Evolutionary conservation across 2,329 filamentous ascomycete genomes (phyloP).

Genomic region (Cyphellophora attinorum): DNA sequence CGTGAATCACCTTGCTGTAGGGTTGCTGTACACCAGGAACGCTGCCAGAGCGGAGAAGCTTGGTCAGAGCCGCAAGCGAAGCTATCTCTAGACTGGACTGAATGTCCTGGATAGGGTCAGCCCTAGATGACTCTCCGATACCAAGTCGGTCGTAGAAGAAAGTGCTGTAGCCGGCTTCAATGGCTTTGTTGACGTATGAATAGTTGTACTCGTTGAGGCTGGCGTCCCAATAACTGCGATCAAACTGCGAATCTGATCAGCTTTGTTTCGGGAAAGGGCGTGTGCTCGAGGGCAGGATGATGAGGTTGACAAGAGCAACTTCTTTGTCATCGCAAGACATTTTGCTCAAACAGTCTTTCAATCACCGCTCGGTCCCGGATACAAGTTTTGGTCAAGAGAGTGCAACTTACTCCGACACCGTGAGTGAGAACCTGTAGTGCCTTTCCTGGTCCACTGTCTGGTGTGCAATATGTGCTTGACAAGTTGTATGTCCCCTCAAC

Average conservation of each 20-base stretch:
- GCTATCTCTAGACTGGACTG: slow-evolving; percentile 49
- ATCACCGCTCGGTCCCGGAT: no score
- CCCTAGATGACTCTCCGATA: slow-evolving; percentile 48
- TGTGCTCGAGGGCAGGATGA: no score
- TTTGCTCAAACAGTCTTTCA: no score
- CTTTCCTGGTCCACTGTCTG: slow-evolving; percentile 28
- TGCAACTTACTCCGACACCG: no score
- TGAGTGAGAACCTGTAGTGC: slow-evolving; percentile 29
- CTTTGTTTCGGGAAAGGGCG: no score
- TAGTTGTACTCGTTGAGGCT: slow-evolving; percentile 51
- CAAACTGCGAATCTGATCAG: no score
- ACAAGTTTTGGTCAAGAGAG: no score
- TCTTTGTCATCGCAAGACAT: no score
- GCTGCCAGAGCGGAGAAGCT: slow-evolving; percentile 35
- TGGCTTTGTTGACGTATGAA: slow-evolving; percentile 49
- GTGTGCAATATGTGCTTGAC: slow-evolving; percentile 52
- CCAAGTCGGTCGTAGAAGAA: slow-evolving; percentile 56
- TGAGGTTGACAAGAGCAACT: no score
- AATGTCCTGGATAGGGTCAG: slow-evolving; percentile 51
- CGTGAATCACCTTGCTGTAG: slow-evolving; percentile 40
- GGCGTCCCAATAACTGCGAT: slow-evolving; percentile 50
- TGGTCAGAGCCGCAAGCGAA: slow-evolving; percentile 46
- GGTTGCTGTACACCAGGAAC: slow-evolving; percentile 31
- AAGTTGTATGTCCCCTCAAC: slow-evolving; percentile 48
- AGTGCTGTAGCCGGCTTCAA: slow-evolving; percentile 48